phyloP scores from a whole-genome alignment of 2,329 filamentous ascomycete genomes.

The Parastagonospora avenae region DNA sequence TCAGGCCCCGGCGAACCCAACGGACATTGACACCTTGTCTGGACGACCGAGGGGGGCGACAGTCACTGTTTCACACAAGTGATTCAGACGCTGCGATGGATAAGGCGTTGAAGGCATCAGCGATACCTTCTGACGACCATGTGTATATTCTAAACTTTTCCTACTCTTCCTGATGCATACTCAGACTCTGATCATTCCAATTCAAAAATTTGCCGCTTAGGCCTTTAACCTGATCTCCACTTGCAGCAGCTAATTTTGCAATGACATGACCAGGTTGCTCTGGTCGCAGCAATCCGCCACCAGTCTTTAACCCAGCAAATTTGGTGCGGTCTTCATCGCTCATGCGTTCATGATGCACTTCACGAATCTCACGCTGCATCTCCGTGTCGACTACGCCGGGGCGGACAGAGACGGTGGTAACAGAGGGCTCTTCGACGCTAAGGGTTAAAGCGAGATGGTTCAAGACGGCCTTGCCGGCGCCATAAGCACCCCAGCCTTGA shows the following conservation, averaged over 20 bases:
- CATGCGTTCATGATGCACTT: constrained; percentile 69
- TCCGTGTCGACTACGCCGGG: constrained; percentile 86
- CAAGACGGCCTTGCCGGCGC: constrained; percentile 79
- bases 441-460: constrained; percentile 80
- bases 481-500: constrained; percentile 78
- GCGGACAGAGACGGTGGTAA: constrained; percentile 73
- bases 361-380: constrained; percentile 85
- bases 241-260: constrained; percentile 71
- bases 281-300: constrained; percentile 75
- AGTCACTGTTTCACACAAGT: not conserved
- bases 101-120: constrained; percentile 1
- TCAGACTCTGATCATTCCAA: constrained; percentile 41
- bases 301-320: constrained; percentile 72
- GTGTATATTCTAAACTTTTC: constrained; percentile 8
- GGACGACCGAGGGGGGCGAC: constrained; percentile 19
- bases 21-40: constrained; percentile 24
- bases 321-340: constrained; percentile 62
- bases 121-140: not conserved
- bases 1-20: constrained; percentile 21
- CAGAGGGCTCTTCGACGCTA: constrained; percentile 74
- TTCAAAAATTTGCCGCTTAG: constrained; percentile 78
- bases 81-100: not conserved
- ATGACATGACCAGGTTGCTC: constrained; percentile 88
- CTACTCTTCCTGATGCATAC: constrained; percentile 29
- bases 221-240: constrained; percentile 63